Conservation (phyloP, 2,329 filamentous ascomycete genomes). For the Teratosphaeria viscida region DNA sequence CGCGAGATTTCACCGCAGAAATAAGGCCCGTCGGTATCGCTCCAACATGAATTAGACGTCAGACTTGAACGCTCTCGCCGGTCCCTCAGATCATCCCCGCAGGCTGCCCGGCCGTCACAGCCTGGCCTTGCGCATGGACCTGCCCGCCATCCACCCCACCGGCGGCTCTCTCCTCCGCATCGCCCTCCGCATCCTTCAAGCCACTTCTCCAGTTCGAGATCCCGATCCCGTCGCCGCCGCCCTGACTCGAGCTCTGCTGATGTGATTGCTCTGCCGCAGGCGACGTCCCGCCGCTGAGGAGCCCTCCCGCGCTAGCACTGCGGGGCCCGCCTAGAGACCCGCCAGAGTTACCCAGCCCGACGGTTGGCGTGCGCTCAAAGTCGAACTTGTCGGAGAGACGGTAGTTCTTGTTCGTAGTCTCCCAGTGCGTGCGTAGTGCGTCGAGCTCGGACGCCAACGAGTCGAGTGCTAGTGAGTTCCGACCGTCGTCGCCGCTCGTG, state of each 20-base stretch:
- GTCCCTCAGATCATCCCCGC: not conserved
- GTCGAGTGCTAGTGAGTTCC: slow-evolving; percentile 50
- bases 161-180: not conserved
- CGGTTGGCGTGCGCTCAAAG: slow-evolving; percentile 40
- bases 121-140: not conserved
- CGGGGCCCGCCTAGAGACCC: slow-evolving; percentile 42
- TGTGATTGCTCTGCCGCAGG: not conserved
- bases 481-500: slow-evolving; percentile 12
- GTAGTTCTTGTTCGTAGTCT: slow-evolving; percentile 91
- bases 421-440: slow-evolving; percentile 82
- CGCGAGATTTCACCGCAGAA: not conserved
- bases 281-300: not conserved
- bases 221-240: not conserved
- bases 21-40: not conserved
- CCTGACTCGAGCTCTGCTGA: not conserved
- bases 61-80: not conserved
- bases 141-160: not conserved
- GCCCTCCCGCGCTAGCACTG: not conserved
- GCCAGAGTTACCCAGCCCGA: slow-evolving; percentile 24
- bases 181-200: not conserved
- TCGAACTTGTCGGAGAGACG: slow-evolving; percentile 87
- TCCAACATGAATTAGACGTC: not conserved
- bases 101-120: not conserved
- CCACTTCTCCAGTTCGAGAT: not conserved
- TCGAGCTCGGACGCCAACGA: slow-evolving; percentile 88